Conservation (phyloP, 1,284 basidiomycete species). For the Apiotrichum domesticum region DNA sequence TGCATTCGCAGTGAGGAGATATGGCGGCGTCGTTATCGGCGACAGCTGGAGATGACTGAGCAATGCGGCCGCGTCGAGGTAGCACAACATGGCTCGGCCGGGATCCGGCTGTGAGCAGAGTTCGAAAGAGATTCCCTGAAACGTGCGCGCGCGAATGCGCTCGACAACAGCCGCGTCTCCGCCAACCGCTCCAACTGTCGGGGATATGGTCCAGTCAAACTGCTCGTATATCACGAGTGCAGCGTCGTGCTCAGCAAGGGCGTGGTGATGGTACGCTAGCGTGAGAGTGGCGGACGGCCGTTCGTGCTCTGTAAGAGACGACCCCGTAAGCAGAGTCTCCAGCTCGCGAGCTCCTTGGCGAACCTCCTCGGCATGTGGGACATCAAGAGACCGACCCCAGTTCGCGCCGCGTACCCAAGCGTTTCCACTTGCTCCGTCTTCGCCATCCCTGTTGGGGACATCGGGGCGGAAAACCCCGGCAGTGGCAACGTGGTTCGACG, state of each 20-base stretch:
- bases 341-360: not conserved
- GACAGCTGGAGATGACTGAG: slow-evolving; percentile 16
- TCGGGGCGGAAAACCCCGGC: not conserved
- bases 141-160: slow-evolving; percentile 43
- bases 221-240: slow-evolving; percentile 58
- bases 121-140: slow-evolving; percentile 43
- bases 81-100: slow-evolving; percentile 27
- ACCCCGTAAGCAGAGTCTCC: not conserved
- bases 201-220: slow-evolving; percentile 52
- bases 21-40: slow-evolving; percentile 21
- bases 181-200: slow-evolving; percentile 34
- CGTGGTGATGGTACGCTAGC: slow-evolving; percentile 69
- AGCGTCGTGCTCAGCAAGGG: slow-evolving; percentile 59
- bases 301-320: slow-evolving; percentile 16
- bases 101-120: slow-evolving; percentile 19
- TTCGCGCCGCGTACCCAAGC: slow-evolving; percentile 18
- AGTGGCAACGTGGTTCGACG: no score
- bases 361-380: not conserved
- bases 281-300: slow-evolving; percentile 50
- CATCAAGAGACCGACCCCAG: slow-evolving; percentile 6
- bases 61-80: slow-evolving; percentile 26
- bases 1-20: slow-evolving; percentile 18
- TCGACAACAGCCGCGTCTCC: slow-evolving; percentile 45
- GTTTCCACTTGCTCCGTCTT: slow-evolving; percentile 24
- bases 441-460: slow-evolving; percentile 33